These are phyloP conservation scores for Fusarium concolor DNA, from an alignment of 2,329 filamentous ascomycete species.

Conservation along the genomic window DNA sequence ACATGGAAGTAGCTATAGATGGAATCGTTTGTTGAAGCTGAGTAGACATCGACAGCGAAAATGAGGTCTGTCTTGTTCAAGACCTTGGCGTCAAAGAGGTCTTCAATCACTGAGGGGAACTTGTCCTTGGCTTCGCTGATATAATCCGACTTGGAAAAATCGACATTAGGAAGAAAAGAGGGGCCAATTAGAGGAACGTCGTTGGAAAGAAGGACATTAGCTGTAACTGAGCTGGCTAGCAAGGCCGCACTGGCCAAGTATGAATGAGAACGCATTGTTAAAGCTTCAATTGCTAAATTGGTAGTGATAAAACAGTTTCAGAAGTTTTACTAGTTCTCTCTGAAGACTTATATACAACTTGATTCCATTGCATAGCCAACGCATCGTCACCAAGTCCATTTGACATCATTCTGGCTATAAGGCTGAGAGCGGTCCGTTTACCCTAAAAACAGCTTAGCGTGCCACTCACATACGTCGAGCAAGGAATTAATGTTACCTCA, in stretches of 20 bases:
- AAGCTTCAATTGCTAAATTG: background rate
- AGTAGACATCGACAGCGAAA: conserved; percentile 46
- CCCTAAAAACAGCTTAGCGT: conserved; percentile 1
- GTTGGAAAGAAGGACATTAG: conserved; percentile 24
- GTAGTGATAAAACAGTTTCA: background rate
- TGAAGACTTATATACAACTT: background rate
- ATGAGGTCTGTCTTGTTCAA: conserved; percentile 35
- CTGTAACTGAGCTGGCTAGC: background rate
- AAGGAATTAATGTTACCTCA: background rate
- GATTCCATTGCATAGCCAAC: background rate
- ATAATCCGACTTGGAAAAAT: conserved; percentile 16
- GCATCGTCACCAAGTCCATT: background rate
- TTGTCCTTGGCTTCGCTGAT: conserved; percentile 17
- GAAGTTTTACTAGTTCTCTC: background rate
- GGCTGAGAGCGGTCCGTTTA: conserved; percentile 2
- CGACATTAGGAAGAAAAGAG: conserved; percentile 37
- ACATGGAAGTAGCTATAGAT: conserved; percentile 41
- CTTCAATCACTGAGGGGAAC: conserved; percentile 28
- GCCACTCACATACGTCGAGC: background rate
- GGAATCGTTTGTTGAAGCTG: conserved; percentile 39
- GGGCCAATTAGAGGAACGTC: conserved; percentile 40
- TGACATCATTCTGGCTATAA: background rate
- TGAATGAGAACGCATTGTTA: background rate
- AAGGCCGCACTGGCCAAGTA: background rate
- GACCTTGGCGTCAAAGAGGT: background rate